Conservation (phyloP, 2,329 filamentous ascomycete genomes). For the Trichoderma guizhouense region DNA sequence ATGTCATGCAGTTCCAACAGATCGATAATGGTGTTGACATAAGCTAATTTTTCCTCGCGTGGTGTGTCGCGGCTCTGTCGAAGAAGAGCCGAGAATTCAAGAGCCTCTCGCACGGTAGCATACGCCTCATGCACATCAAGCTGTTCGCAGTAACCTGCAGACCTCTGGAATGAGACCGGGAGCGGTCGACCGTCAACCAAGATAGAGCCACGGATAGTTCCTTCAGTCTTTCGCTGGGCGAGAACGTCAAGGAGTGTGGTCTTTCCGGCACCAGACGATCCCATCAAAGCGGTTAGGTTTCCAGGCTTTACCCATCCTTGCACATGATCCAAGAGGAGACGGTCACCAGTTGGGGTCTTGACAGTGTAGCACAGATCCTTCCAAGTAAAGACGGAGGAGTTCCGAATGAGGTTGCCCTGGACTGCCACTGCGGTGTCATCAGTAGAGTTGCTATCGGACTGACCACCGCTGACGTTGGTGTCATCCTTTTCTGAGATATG, state of each 20-base stretch:
- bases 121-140: conserved; percentile 74
- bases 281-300: conserved; percentile 76
- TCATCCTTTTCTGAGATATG: conserved; percentile 29
- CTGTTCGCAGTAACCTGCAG: conserved; percentile 77
- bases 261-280: conserved; percentile 78
- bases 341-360: conserved; percentile 57
- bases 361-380: conserved; percentile 69
- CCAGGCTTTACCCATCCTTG: conserved; percentile 82
- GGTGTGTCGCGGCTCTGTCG: conserved; percentile 65
- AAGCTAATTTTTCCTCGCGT: conserved; percentile 66
- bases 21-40: conserved; percentile 77
- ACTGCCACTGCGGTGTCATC: conserved; percentile 24
- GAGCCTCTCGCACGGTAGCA: conserved; percentile 63
- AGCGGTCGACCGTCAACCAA: conserved; percentile 70
- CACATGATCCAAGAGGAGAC: conserved; percentile 71
- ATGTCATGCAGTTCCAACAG: conserved; percentile 49
- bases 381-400: conserved; percentile 71
- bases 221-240: conserved; percentile 75
- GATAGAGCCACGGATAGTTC: conserved; percentile 71
- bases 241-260: conserved; percentile 81
- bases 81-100: conserved; percentile 63
- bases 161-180: conserved; percentile 72
- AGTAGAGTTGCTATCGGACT: conserved; percentile 3
- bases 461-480: neutral
- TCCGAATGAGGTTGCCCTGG: conserved; percentile 47